A percentile compares a stretch with the other conserved stretches of the same genome.
These are phyloP conservation scores for Pythium rishiriense DNA, from an alignment of 352 stramenopile genomes.

Conservation along the genomic window DNA sequence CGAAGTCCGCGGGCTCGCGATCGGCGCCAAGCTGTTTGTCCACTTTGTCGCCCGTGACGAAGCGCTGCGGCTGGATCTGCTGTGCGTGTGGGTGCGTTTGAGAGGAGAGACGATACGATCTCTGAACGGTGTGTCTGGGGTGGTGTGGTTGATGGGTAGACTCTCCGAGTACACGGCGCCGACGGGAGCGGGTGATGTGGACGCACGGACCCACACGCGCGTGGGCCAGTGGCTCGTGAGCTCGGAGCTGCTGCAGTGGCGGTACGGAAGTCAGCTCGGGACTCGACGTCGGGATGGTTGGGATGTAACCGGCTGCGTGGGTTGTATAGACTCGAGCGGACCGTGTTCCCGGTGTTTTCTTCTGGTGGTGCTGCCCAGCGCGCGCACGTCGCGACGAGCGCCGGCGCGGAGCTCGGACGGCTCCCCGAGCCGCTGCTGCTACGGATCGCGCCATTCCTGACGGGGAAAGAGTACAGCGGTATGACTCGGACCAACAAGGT, in stretches of 20 bases:
- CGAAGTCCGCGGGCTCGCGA: slow-evolving; percentile 25
- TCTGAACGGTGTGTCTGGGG: not conserved
- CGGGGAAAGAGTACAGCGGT: slow-evolving; percentile 14
- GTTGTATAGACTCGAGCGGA: slow-evolving; percentile 13
- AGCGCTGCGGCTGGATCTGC: slow-evolving; percentile 20
- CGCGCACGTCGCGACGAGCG: slow-evolving; percentile 11
- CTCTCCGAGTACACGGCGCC: slow-evolving; percentile 20
- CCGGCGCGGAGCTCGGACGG: slow-evolving; percentile 25
- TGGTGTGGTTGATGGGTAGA: slow-evolving; percentile 1
- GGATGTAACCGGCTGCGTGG: not conserved
- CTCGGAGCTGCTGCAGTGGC: slow-evolving; percentile 25
- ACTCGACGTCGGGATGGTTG: not conserved
- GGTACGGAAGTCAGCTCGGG: slow-evolving; percentile 8
- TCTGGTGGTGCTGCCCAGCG: not conserved
- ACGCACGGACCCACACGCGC: slow-evolving; percentile 9
- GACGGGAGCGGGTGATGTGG: not conserved
- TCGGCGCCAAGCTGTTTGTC: slow-evolving; percentile 30
- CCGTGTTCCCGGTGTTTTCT: slow-evolving; percentile 22
- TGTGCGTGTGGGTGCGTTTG: slow-evolving; percentile 6
- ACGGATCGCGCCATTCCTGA: slow-evolving; percentile 21
- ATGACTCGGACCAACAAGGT: slow-evolving; percentile 30
- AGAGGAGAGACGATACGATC: not conserved
- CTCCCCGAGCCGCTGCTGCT: slow-evolving; percentile 26
- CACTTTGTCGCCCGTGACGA: slow-evolving; percentile 20
- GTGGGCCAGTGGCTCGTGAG: slow-evolving; percentile 25